Conservation (phyloP, 805 yeast genomes). For the Monosporozyma solicola region DNA sequence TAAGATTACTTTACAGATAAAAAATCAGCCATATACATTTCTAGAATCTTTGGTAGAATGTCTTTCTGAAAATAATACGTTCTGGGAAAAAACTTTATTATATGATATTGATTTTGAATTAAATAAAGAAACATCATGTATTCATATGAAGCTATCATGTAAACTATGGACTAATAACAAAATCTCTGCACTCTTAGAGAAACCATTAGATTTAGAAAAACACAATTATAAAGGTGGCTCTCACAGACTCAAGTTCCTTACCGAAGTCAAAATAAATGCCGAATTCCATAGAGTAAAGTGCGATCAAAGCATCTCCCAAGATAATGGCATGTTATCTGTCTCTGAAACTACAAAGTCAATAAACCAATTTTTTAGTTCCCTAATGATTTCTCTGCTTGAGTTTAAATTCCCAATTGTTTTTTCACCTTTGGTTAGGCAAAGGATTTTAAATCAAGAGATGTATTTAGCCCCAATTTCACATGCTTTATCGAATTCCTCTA, state of each 20-base stretch:
- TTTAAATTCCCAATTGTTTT: slow-evolving; percentile 30
- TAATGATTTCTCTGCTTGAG: slow-evolving; percentile 28
- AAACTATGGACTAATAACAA: not conserved
- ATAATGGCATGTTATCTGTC: not conserved
- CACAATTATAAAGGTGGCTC: not conserved
- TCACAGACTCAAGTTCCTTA: not conserved
- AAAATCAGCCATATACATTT: not conserved
- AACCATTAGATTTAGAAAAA: not conserved
- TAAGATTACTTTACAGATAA: not conserved
- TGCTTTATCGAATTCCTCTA: slow-evolving; percentile 16
- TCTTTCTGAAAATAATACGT: not conserved
- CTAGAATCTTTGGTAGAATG: not conserved
- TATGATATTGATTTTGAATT: not conserved
- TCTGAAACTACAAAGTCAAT: slow-evolving; percentile 9
- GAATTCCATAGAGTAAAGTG: not conserved
- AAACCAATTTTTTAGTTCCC: slow-evolving; percentile 22
- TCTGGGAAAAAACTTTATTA: not conserved
- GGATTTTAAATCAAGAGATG: slow-evolving; percentile 15
- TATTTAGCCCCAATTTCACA: slow-evolving; percentile 23
- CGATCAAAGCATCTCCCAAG: not conserved
- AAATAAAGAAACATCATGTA: not conserved
- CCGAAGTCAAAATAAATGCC: slow-evolving; percentile 1
- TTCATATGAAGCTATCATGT: not conserved
- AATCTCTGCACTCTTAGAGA: not conserved
- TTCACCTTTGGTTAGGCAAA: slow-evolving; percentile 17